Percentiles rank a stretch among this genome's conserved stretches.
Evolutionary conservation across 2,329 filamentous ascomycete species (phyloP).

Genomic region (Xylariaceae sp.): DNA sequence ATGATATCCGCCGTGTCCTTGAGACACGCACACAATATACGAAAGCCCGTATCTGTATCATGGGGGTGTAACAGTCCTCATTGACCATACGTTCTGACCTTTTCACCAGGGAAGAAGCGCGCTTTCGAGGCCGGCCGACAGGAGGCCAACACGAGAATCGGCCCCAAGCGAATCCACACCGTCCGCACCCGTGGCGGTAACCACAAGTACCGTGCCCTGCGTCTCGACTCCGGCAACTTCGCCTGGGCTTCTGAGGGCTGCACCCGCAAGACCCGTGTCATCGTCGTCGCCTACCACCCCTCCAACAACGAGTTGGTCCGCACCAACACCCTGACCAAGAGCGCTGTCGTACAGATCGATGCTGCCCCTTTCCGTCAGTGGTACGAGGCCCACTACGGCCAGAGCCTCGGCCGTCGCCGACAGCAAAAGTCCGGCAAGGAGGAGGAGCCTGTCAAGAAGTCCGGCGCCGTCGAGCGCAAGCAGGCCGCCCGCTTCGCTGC

Average conservation of each 20-base stretch:
- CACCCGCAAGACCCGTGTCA: slow-evolving; percentile 98
- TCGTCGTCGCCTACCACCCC: slow-evolving; percentile 96
- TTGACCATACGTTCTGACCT: slow-evolving; percentile 69
- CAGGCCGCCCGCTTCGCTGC: slow-evolving; percentile 80
- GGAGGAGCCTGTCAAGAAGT: slow-evolving; percentile 80
- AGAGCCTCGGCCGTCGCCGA: slow-evolving; percentile 81
- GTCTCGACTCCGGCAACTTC: slow-evolving; percentile 98
- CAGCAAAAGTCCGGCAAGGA: slow-evolving; percentile 74
- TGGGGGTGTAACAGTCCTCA: slow-evolving; percentile 16
- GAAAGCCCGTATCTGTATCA: slow-evolving; percentile 62
- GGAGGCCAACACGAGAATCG: slow-evolving; percentile 99
- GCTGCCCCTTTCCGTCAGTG: slow-evolving; percentile 98
- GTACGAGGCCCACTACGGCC: slow-evolving; percentile 99
- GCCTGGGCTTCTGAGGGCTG: slow-evolving; percentile 97
- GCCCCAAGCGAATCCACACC: slow-evolving; percentile 91
- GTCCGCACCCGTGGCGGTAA: slow-evolving; percentile 97
- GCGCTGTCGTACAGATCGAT: slow-evolving; percentile 97
- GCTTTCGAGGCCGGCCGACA: slow-evolving; percentile 99
- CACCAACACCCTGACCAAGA: slow-evolving; percentile 99
- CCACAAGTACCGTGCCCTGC: slow-evolving; percentile 99
- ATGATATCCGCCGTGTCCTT: slow-evolving; percentile 17
- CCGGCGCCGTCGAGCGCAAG: slow-evolving; percentile 94
- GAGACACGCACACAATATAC: slow-evolving; percentile 35
- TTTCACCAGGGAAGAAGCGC: slow-evolving; percentile 81
- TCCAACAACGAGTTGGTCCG: slow-evolving; percentile 99